Percentiles rank a stretch among this genome's conserved stretches.
Conservation (phyloP, 2,329 filamentous ascomycete genomes). For the Fusarium mexicanum region DNA sequence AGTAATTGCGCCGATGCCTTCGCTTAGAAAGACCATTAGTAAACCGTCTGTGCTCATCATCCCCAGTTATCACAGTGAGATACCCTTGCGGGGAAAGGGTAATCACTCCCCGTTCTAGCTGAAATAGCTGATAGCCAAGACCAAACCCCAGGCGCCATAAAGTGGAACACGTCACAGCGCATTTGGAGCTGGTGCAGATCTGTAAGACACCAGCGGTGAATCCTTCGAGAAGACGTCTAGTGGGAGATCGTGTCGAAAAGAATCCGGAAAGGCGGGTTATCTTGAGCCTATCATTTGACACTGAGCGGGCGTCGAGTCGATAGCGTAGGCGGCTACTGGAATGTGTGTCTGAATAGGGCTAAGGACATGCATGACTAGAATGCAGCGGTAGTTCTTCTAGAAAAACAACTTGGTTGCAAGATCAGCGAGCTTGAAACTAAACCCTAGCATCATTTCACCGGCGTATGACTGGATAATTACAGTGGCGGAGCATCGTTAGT, state of each 20-base stretch:
- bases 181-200: constrained; percentile 19
- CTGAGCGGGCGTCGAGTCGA: neutral
- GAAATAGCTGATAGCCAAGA: constrained; percentile 2
- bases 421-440: neutral
- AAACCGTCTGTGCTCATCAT: neutral
- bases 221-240: neutral
- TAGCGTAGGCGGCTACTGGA: neutral
- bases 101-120: neutral
- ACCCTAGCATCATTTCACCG: neutral
- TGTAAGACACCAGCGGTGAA: constrained; percentile 10
- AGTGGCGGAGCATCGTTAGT: neutral
- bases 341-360: neutral
- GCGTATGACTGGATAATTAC: neutral
- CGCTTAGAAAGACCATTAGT: neutral
- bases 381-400: neutral
- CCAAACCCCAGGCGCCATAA: neutral
- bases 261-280: neutral
- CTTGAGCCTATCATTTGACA: neutral
- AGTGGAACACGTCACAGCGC: constrained; percentile 18
- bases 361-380: neutral
- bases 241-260: neutral
- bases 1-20: neutral
- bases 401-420: neutral
- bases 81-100: neutral
- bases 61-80: constrained; percentile 16